These are phyloP conservation scores for Mycena indigotica DNA, from an alignment of 768 basidiomycete species.

Conservation along the genomic window DNA sequence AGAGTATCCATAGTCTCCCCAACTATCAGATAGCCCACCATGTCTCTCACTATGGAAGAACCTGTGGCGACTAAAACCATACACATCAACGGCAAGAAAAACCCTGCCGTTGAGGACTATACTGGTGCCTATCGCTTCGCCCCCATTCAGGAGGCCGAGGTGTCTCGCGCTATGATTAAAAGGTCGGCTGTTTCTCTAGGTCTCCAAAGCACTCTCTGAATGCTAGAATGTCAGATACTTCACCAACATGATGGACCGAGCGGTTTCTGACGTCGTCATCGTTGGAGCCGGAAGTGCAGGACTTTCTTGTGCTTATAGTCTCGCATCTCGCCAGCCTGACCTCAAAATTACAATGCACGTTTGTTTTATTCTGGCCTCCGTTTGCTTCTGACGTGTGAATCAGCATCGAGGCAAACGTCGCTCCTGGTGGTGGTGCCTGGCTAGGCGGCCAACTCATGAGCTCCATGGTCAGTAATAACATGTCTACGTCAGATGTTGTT, in stretches of 20 bases:
- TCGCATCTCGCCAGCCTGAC: conserved; percentile 68
- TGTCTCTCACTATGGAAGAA: conserved; percentile 21
- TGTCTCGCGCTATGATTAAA: conserved; percentile 39
- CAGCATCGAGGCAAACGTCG: conserved; percentile 77
- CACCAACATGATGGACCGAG: conserved; percentile 70
- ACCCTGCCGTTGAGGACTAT: conserved; percentile 13
- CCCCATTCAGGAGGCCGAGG: conserved; percentile 75
- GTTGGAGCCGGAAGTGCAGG: conserved; percentile 74
- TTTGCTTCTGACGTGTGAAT: conserved; percentile 42
- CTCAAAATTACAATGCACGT: conserved; percentile 41
- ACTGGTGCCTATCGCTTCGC: conserved; percentile 48
- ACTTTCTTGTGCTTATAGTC: conserved; percentile 72
- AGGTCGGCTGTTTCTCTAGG: neutral
- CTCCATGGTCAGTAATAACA: conserved; percentile 57
- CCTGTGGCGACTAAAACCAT: neutral
- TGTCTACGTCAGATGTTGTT: neutral
- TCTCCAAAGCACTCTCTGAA: neutral
- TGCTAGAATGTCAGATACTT: too few relatives aligned
- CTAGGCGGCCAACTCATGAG: conserved; percentile 80
- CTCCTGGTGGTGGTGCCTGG: conserved; percentile 79
- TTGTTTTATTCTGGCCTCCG: neutral
- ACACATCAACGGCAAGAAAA: conserved; percentile 13
- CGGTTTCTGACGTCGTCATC: conserved; percentile 77
- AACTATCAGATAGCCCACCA: conserved; percentile 7
- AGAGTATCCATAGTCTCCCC: neutral